Base-by-base conservation (phyloP, 345 rosid species). In the Abelmoschus esculentus region DNA sequence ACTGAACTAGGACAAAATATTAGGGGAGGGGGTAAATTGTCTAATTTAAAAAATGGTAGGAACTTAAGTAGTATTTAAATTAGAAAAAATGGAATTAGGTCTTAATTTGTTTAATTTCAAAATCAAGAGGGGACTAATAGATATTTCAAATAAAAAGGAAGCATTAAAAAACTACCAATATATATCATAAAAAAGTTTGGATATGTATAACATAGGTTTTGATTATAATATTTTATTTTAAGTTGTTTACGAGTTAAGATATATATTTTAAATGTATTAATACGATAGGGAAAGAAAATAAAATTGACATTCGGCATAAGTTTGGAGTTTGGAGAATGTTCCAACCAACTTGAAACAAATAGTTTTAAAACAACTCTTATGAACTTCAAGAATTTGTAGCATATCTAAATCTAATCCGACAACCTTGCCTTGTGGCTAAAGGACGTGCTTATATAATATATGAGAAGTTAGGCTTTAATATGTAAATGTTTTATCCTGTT, bases 341-440 rank as follows among this genome's bases (percentile, higher is more conserved):
- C 38, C 10, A 6, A 50, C 15, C 67, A 61, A 47, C 17, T 15
- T 14, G 34, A 38, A 3, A 26, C 44, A n/a, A 52, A 28, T 15
- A 4, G 13, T 47, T 9, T 18, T 6, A 26, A 40, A 2, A 42
- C 42, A 42, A 12, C 3, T 52, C 59, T 17, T 34, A 31, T 31
- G 18, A 38, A 29, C 55, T 5, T 34, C 61, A 14, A 53, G 47
- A 8, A 13, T 42, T 18, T 38, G 1, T 53, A 54, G 61, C 34
- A 53, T 40, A 32, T 67, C 44, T 7, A 29, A 59, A 59, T 42
- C 50, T n/a, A 55, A 17, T 49, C 66, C 49, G 60, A 71, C 74
- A 71, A 71, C 13, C 74, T 71, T 71, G 46, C 69, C 68, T 47
- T 66, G 70, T 29, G 31, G 42, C 58, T n/a, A 29, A 47, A 66